phyloP scores from a whole-genome alignment of 106 monocot species.

The Phalaenopsis equestris region DNA sequence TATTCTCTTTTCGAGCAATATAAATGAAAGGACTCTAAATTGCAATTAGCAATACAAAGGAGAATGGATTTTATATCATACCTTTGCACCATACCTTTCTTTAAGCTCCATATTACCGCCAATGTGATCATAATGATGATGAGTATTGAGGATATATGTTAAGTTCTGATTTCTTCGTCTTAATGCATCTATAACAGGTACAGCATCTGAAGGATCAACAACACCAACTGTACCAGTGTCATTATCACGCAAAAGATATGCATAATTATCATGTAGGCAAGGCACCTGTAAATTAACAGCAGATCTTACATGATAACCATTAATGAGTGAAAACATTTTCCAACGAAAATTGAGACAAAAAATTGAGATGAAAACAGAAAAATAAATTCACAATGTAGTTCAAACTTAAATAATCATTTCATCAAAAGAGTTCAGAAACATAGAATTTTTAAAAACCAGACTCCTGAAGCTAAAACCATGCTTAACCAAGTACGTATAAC shows the following conservation, averaged over 20 bases:
- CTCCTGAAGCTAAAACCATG: neutral
- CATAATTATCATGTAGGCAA: conserved; percentile 93
- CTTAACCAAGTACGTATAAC: neutral
- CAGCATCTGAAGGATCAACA: conserved; percentile 95
- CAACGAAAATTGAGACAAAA: neutral
- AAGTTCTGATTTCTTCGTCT: conserved; percentile 74
- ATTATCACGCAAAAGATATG: conserved; percentile 84
- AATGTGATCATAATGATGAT: conserved; percentile 98
- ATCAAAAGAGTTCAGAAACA: neutral
- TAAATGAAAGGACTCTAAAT: neutral
- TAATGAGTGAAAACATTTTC: neutral
- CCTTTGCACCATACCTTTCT: conserved; percentile 96
- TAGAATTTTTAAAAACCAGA: neutral
- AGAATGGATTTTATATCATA: conserved; percentile 17
- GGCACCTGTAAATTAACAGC: conserved; percentile 48
- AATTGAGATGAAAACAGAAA: neutral
- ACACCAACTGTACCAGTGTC: conserved; percentile 97
- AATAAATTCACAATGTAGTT: neutral
- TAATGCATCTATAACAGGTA: conserved; percentile 71
- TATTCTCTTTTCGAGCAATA: neutral
- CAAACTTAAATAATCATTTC: neutral
- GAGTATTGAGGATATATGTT: conserved; percentile 92
- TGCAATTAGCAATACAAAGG: neutral
- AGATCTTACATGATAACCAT: neutral
- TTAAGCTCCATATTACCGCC: conserved; percentile 95